These are phyloP conservation scores for Botrytis pseudocinerea DNA, from an alignment of 2,329 filamentous ascomycete genomes.

Conservation along the genomic window DNA sequence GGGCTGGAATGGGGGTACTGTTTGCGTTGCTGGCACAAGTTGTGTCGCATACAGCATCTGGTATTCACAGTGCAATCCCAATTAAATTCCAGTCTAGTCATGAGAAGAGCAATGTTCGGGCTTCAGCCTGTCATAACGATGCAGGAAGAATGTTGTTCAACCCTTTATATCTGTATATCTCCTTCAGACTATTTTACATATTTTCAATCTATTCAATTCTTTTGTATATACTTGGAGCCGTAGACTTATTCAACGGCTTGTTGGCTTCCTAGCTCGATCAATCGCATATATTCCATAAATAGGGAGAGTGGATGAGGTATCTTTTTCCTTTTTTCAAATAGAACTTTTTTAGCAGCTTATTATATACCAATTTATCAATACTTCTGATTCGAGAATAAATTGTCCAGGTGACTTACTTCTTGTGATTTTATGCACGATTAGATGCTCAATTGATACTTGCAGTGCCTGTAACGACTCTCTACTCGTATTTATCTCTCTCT, in stretches of 20 bases:
- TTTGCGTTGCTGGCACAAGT: slow-evolving; percentile 27
- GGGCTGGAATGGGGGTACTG: slow-evolving; percentile 30
- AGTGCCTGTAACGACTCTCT: no score
- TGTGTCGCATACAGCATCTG: slow-evolving; percentile 28
- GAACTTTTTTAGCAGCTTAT: not conserved
- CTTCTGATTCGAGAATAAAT: not conserved
- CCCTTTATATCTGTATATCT: not conserved
- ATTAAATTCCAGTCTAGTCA: not conserved
- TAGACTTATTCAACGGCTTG: not conserved
- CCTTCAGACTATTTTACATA: not conserved
- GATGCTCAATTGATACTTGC: no score
- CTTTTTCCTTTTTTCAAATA: not conserved
- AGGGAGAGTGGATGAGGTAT: not conserved
- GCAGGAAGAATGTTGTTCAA: not conserved
- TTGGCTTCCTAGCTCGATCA: no score
- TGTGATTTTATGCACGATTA: not conserved
- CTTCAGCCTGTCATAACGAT: not conserved
- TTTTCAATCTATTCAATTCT: not conserved
- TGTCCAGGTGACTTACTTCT: not conserved
- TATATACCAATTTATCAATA: not conserved
- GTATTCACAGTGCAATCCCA: slow-evolving; percentile 32
- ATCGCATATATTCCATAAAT: not conserved
- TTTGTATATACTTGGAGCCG: not conserved
- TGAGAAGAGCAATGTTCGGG: rapidly evolving
- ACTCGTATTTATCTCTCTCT: no score